A percentile compares a stretch with the other conserved stretches of the same genome.
Evolutionary conservation across 257 asterid genomes (phyloP).

Genomic region (Solanum medicagineum): DNA sequence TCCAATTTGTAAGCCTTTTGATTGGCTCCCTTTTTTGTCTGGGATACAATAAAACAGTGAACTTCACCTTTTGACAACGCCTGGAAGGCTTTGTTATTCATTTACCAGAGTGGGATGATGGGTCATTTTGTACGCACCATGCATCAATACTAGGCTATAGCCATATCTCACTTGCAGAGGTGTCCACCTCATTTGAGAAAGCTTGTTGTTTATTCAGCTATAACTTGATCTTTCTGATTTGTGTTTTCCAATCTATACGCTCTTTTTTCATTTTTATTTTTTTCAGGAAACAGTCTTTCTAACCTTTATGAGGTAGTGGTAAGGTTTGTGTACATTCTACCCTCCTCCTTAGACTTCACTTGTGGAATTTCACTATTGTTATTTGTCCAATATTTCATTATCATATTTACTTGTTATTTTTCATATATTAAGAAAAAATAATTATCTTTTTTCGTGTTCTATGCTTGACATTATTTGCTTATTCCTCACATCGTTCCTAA

Average conservation of each 20-base stretch:
- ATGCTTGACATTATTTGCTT: too few species aligned
- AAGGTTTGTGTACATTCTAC: too few species aligned
- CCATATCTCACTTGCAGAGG: neutral
- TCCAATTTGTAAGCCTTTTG: neutral
- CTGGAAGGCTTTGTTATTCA: neutral
- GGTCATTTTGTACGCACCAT: neutral
- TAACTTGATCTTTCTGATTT: neutral
- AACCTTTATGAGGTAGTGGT: too few species aligned
- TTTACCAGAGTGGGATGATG: neutral
- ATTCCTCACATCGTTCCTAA: too few species aligned
- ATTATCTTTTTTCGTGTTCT: too few species aligned
- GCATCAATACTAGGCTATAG: neutral
- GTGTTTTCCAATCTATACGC: neutral
- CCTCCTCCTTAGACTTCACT: accelerated
- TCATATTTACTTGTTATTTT: too few species aligned
- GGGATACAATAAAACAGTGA: neutral
- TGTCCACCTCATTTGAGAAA: neutral
- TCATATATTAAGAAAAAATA: too few species aligned
- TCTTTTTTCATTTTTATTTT: too few species aligned
- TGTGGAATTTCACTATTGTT: too few species aligned
- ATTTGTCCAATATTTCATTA: too few species aligned
- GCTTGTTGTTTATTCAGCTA: neutral
- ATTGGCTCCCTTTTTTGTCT: neutral
- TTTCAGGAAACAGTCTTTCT: too few species aligned
- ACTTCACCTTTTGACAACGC: neutral